phyloP scores from a whole-genome alignment of 768 basidiomycete genomes.

The Boletus sensibilis region DNA sequence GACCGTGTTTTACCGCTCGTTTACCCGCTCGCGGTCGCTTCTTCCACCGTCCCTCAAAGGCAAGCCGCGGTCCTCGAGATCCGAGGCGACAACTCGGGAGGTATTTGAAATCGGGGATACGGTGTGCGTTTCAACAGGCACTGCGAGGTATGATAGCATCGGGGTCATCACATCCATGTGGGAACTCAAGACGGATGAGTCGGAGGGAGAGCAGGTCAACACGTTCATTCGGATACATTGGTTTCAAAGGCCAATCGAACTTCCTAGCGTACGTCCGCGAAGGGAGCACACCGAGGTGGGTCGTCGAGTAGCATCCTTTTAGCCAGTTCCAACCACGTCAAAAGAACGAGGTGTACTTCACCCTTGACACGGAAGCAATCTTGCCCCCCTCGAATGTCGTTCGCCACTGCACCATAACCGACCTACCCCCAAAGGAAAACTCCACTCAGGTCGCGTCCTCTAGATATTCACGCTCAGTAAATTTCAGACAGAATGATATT shows the following conservation, averaged over 20 bases:
- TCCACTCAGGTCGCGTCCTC: conserved; percentile 12
- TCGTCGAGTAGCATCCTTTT: background rate
- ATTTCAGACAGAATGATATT: conserved; percentile 16
- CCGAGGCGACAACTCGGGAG: conserved; percentile 18
- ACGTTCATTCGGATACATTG: conserved; percentile 69
- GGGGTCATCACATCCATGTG: conserved; percentile 73
- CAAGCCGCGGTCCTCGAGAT: conserved; percentile 11
- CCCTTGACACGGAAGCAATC: conserved; percentile 46
- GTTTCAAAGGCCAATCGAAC: conserved; percentile 68
- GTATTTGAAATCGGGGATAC: conserved; percentile 63
- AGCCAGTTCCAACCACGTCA: background rate
- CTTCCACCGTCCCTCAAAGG: conserved; percentile 18
- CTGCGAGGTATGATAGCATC: conserved; percentile 53
- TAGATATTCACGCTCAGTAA: conserved; percentile 13
- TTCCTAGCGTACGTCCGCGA: conserved; percentile 58
- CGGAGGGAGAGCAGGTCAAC: conserved; percentile 32
- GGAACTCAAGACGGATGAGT: conserved; percentile 41
- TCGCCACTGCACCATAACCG: conserved; percentile 49
- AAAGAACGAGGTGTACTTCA: conserved; percentile 78
- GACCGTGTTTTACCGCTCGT: conserved; percentile 32
- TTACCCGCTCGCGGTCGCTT: conserved; percentile 20
- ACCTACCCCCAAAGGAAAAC: conserved; percentile 18
- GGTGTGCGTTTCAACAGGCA: conserved; percentile 52
- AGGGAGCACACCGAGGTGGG: conserved; percentile 60
- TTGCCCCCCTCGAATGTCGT: conserved; percentile 53